Base-by-base conservation (phyloP, 1,284 basidiomycete genomes). In the Naganishia albida region DNA sequence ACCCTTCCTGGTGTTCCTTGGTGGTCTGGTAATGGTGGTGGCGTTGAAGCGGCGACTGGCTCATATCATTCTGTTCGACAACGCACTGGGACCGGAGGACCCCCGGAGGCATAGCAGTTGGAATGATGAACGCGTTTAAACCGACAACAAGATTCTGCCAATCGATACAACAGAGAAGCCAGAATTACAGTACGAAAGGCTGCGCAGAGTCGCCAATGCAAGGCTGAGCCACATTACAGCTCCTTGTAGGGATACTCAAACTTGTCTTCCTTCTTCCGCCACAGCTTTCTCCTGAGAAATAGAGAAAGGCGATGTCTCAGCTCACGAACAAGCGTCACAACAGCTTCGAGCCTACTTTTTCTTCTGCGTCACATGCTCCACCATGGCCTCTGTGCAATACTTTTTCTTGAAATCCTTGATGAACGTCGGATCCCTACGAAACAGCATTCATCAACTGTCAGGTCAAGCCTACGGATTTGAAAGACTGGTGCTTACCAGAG, bases 381-480 rank as follows among this genome's bases (percentile, higher is more conserved):
- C 90, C 77, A 88, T 97, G 1, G 93, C 87, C 75, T 97, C 93
- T 15, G 89, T 76, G 72, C 90, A 92, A 73, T 94, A 72, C 74
- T 92, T 85, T 6, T 84, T 80, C 80, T 95, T 98, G 84, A 95
- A 99, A 72, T 90, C 86, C 52, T 93, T 88, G 71, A 98, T 94
- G 78, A 95, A 98, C 1, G 90, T 87, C 38, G 95, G 95, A 75
- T 97, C 95, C 93, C 91, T 90, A 70, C 10, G 34, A 38, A 51
- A 6, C 51, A 56, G n/a, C 50, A 48, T 54, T 43, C 16, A 46
- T 55, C 12, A 28, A 40, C 23, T 39, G 50, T 39, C 8, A 16
- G 23, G 46, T 23, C 7, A n/a, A 40, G 34, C 34, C 4, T 34
- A 34, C 34, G 34, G 25, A 20, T 42, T 64, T 25, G 25, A 44